phyloP scores from a whole-genome alignment of 768 basidiomycete genomes.

The Gymnopilus junonius region DNA sequence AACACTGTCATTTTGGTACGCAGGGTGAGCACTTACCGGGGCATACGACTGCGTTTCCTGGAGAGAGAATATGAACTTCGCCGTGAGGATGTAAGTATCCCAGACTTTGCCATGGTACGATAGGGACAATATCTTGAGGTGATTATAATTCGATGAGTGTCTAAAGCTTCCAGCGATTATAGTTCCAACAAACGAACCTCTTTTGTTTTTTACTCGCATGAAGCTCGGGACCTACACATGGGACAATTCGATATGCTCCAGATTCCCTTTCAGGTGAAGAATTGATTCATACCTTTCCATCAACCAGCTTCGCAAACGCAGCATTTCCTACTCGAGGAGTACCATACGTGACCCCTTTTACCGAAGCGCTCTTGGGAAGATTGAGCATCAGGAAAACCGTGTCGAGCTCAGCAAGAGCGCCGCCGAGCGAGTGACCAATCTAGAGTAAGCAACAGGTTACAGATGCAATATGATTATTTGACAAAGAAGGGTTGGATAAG shows the following conservation, averaged over 20 bases:
- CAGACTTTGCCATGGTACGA: constrained; percentile 54
- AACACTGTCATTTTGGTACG: not conserved
- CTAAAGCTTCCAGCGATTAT: too few species aligned
- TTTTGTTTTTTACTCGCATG: constrained; percentile 44
- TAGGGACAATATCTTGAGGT: constrained; percentile 52
- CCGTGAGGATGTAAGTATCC: constrained; percentile 56
- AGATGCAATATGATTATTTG: too few species aligned
- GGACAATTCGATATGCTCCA: too few species aligned
- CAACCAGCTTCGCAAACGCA: constrained; percentile 52
- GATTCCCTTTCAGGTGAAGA: too few species aligned
- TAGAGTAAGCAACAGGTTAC: too few species aligned
- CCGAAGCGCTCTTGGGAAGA: constrained; percentile 42
- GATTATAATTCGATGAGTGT: too few species aligned
- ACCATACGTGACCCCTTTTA: constrained; percentile 52
- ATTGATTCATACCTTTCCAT: constrained; percentile 38
- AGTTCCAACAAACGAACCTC: constrained; percentile 24
- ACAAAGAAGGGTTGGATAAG: too few species aligned
- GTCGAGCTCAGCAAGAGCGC: constrained; percentile 55
- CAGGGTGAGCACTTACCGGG: constrained; percentile 30
- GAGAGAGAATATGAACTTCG: constrained; percentile 56
- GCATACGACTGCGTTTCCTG: constrained; percentile 39
- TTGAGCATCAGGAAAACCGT: constrained; percentile 53
- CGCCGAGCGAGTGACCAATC: constrained; percentile 58
- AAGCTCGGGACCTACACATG: constrained; percentile 36
- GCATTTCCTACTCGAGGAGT: constrained; percentile 57